Percentiles rank a stretch among this genome's conserved stretches.
phyloP scores from a whole-genome alignment of 1,284 basidiomycete genomes.

The Ceratobasidium sp. region DNA sequence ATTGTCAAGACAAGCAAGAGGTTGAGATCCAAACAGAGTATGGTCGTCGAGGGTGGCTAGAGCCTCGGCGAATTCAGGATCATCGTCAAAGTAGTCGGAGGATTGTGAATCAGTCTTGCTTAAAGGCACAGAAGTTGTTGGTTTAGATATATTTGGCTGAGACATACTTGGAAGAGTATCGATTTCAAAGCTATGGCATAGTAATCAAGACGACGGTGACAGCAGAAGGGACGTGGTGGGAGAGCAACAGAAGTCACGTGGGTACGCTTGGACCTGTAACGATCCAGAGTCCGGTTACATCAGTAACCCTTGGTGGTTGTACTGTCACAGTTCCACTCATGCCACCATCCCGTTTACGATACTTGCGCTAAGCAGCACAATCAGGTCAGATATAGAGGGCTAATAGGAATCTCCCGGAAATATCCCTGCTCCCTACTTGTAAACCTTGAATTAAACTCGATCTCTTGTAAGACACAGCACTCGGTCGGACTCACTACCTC shows the following conservation, averaged over 20 bases:
- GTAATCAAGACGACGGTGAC: background rate
- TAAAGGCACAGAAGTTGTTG: background rate
- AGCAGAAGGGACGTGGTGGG: background rate
- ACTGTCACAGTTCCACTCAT: too few species aligned
- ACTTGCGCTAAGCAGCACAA: too few species aligned
- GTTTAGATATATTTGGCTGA: background rate
- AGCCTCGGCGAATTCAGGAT: slow-evolving; percentile 35
- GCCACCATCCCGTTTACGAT: too few species aligned
- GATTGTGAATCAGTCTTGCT: slow-evolving; percentile 25
- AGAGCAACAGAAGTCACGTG: slow-evolving; percentile 36
- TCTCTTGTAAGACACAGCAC: too few species aligned
- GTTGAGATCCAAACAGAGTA: slow-evolving; percentile 39
- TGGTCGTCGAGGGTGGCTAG: slow-evolving; percentile 29
- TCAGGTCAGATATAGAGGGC: too few species aligned
- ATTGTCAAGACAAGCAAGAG: slow-evolving; percentile 34
- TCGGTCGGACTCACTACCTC: too few species aligned
- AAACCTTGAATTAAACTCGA: too few species aligned
- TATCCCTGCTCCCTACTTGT: too few species aligned
- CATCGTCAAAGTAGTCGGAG: slow-evolving; percentile 43
- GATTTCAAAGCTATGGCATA: background rate
- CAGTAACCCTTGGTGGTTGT: too few species aligned
- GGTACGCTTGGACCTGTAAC: background rate
- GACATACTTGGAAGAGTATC: slow-evolving; percentile 9
- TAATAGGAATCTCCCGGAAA: too few species aligned
- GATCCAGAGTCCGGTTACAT: slow-evolving; percentile 4